phyloP scores from a whole-genome alignment of 2,329 filamentous ascomycete species.

The Ascosphaera acerosa region DNA sequence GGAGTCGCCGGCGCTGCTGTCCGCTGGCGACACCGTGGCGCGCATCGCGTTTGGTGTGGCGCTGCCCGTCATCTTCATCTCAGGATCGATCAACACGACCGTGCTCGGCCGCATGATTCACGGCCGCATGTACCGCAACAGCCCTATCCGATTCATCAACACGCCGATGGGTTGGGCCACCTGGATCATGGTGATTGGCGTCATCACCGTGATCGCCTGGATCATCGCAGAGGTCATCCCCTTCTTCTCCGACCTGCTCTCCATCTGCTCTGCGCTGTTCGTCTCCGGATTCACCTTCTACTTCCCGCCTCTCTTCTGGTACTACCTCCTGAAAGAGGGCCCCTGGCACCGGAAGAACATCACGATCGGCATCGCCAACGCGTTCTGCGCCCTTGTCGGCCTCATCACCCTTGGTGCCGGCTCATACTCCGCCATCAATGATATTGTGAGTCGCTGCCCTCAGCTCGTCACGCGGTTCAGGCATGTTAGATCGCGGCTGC shows the following conservation, averaged over 20 bases:
- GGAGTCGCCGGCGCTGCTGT: slow-evolving; percentile 39
- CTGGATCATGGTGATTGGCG: slow-evolving; percentile 46
- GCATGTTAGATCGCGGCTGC: no score
- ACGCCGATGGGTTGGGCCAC: slow-evolving; percentile 49
- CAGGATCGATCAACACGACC: slow-evolving; percentile 14
- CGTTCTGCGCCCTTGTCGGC: no score
- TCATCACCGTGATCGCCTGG: slow-evolving; percentile 68
- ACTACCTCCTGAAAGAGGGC: slow-evolving; percentile 19
- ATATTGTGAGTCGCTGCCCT: no score
- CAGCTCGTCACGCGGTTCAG: no score
- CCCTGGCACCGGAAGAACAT: slow-evolving; percentile 17
- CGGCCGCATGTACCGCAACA: slow-evolving; percentile 13
- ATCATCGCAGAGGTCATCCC: slow-evolving; percentile 83
- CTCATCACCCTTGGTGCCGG: slow-evolving; percentile 51
- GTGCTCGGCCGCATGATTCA: slow-evolving; percentile 13
- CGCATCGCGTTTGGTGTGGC: slow-evolving; percentile 45
- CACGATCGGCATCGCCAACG: slow-evolving; percentile 18
- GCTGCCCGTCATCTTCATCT: slow-evolving; percentile 27
- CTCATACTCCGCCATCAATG: no score
- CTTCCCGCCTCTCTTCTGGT: slow-evolving; percentile 36
- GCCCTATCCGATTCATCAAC: slow-evolving; percentile 14
- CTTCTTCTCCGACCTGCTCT: slow-evolving; percentile 53
- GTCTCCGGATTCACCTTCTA: slow-evolving; percentile 68
- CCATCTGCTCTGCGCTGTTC: slow-evolving; percentile 43
- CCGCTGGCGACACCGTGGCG: slow-evolving; percentile 28